phyloP scores from a whole-genome alignment of 2,329 filamentous ascomycete species.

The Paraphoma sp. region DNA sequence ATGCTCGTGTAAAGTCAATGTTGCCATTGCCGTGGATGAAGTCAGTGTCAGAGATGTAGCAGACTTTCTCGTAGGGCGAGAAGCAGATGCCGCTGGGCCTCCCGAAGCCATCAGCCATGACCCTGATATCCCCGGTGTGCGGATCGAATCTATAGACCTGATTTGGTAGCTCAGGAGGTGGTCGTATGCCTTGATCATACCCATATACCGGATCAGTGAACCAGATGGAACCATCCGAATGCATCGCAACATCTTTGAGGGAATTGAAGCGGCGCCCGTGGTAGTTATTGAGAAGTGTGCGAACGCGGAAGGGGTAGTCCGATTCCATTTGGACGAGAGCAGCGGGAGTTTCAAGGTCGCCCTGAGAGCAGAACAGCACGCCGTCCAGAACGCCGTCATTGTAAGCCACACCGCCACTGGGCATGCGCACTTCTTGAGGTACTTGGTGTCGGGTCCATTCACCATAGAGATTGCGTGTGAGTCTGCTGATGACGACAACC shows the following conservation, averaged over 20 bases:
- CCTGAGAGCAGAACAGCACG: conserved; percentile 32
- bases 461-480: conserved; percentile 13
- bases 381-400: conserved; percentile 22
- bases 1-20: conserved; percentile 1
- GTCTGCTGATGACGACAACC: conserved; percentile 26
- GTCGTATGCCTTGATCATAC: conserved; percentile 16
- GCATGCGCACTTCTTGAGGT: conserved; percentile 10
- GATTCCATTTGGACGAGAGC: conserved; percentile 33
- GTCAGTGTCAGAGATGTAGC: conserved; percentile 51
- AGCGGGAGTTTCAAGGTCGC: conserved; percentile 23
- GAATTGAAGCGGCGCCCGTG: conserved; percentile 51
- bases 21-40: conserved; percentile 8
- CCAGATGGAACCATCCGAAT: conserved; percentile 50
- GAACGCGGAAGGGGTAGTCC: conserved; percentile 24
- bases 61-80: conserved; percentile 42
- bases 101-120: conserved; percentile 44
- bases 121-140: conserved; percentile 38
- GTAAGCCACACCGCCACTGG: conserved; percentile 30
- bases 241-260: conserved; percentile 47
- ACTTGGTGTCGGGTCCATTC: conserved; percentile 9
- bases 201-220: conserved; percentile 50
- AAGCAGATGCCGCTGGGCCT: conserved; percentile 53
- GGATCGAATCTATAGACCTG: conserved; percentile 47
- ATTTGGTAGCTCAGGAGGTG: conserved; percentile 20
- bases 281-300: conserved; percentile 48